phyloP scores from a whole-genome alignment of 805 yeast species.

The Saccharomyces kudriavzevii region DNA sequence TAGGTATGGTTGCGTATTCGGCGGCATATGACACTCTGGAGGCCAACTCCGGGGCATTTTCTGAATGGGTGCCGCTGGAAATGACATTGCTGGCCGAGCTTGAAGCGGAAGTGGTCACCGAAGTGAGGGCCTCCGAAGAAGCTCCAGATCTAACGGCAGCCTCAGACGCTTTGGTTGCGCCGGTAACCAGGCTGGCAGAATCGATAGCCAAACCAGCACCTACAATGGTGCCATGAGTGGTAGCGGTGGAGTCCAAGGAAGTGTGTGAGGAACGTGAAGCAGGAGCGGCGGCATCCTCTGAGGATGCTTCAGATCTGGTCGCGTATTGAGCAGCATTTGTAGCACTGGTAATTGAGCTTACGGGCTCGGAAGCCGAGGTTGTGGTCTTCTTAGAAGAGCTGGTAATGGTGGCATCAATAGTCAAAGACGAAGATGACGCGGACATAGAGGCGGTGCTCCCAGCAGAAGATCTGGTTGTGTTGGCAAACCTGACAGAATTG shows the following conservation, averaged over 20 bases:
- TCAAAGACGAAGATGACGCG: not conserved
- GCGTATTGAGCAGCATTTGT: conserved; percentile 1
- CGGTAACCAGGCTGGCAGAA: not conserved
- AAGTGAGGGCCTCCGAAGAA: not conserved
- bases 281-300: conserved; percentile 6
- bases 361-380: not conserved
- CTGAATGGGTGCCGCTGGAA: not conserved
- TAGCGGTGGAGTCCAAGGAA: not conserved
- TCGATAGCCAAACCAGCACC: not conserved
- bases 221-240: not conserved
- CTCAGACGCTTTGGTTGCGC: not conserved
- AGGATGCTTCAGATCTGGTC: conserved; percentile 3
- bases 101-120: conserved; percentile 5
- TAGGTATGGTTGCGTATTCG: not conserved
- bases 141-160: not conserved
- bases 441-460: not conserved
- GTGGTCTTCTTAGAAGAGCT: not conserved
- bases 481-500: not conserved
- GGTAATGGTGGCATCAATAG: not conserved
- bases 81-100: not conserved
- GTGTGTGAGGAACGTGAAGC: not conserved
- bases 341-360: not conserved
- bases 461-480: not conserved
- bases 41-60: not conserved
- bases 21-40: not conserved